Base-by-base conservation (phyloP, 768 basidiomycete species). In the Mycena maculata region DNA sequence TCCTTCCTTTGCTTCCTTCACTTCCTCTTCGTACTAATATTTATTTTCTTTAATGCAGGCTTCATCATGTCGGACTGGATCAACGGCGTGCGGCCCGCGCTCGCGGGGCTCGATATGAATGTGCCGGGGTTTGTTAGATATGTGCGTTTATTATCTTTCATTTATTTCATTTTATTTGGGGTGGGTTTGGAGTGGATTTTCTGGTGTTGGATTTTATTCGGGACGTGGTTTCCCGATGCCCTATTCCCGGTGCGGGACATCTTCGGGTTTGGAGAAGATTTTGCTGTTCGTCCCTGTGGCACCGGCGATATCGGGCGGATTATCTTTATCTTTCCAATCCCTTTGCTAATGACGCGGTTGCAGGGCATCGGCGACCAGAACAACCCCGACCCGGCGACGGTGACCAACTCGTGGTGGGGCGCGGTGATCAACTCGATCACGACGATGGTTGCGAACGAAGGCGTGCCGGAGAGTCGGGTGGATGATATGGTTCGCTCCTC, bases 401-500 rank as follows among this genome's bases (percentile, higher is more conserved):
- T 71, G 1, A 69, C 56, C 22, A 69, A 61, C 53, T 70, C 64
- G 9, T 72, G 62, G 58, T 75, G 74, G 74, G 75, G 76, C 33
- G 55, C 38, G 5, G n/a, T n/a, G n/a, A n/a, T n/a, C n/a, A n/a
- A n/a, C n/a, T 78, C 77, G 54, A 69, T 84, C 9, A 78, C 77
- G 15, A 58, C 68, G 20, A 72, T 80, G 16, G 86, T 90, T 25
- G 75, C 79, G 65, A 86, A 85, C 65, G 82, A 85, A 16, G 79
- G 81, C 15, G 84, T 91, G 9, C 77, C 86, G 0, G 68, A 79
- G 63, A 59, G 76, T 18, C 77, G 87, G 16, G 71, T 88, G 22
- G 80, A 86, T 60, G 88, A 91, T 73, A 85, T 90, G 85, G 88
- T 8, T n/a, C 18, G 5, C 20, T n/a, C 18, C 41, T 42, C 41